Conservation (phyloP, 306 rosid species). For the Lagenaria siceraria region DNA sequence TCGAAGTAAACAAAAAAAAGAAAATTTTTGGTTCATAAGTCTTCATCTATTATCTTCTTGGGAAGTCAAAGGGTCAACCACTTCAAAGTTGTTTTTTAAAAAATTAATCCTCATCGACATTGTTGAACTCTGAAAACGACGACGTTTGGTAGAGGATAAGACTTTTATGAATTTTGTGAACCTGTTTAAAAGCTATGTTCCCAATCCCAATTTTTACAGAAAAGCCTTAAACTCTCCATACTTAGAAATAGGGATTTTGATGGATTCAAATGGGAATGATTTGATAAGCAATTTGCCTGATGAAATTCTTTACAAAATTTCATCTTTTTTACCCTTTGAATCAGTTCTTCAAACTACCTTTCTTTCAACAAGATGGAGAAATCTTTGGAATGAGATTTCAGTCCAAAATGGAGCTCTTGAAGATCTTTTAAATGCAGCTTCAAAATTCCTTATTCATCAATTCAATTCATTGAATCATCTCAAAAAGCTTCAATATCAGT, state of each 20-base stretch:
- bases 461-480: constrained; percentile 45
- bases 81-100: too few species aligned
- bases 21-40: too few species aligned
- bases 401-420: constrained; percentile 24
- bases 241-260: neutral
- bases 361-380: constrained; percentile 56
- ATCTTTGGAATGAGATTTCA: constrained; percentile 38
- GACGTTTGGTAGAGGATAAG: neutral
- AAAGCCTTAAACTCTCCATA: neutral
- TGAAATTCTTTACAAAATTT: constrained; percentile 38
- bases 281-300: constrained; percentile 20
- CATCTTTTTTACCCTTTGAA: constrained; percentile 58
- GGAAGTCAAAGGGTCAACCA: too few species aligned
- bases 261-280: constrained; percentile 2
- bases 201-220: neutral
- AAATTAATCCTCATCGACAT: too few species aligned
- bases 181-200: too few species aligned
- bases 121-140: neutral
- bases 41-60: too few species aligned
- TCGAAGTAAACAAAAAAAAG: too few species aligned
- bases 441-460: constrained; percentile 15
- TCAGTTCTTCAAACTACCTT: constrained; percentile 46
- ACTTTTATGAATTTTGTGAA: neutral
- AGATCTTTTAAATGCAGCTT: constrained; percentile 19
- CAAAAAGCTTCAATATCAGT: constrained; percentile 39